Conservation (phyloP, 1,284 basidiomycete species). For the Omphalotus olearius region DNA sequence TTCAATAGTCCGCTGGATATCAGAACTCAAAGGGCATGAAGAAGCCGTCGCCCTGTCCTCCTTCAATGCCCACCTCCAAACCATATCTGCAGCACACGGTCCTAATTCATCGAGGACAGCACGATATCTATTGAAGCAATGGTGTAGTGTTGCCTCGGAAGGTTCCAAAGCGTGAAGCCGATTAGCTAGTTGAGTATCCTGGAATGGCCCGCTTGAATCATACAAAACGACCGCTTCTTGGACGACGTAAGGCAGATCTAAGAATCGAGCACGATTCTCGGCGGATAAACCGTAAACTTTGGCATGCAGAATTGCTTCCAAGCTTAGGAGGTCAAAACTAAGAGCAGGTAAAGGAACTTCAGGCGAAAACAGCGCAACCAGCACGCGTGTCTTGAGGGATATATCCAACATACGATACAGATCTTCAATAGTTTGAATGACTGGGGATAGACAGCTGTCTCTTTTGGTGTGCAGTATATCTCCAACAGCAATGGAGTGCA, state of each 20-base stretch:
- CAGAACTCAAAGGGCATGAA: conserved; percentile 21
- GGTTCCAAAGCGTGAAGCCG: conserved; percentile 34
- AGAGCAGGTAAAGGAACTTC: conserved; percentile 25
- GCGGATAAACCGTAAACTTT: conserved; percentile 30
- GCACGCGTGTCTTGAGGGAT: conserved; percentile 34
- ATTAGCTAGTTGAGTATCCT: conserved; percentile 29
- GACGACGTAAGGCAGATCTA: conserved; percentile 19
- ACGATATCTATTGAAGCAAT: conserved; percentile 35
- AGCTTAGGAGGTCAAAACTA: conserved; percentile 30
- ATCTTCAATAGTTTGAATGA: conserved; percentile 40
- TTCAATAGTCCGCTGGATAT: conserved; percentile 27
- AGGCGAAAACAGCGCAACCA: conserved; percentile 34
- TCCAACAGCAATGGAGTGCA: too few relatives aligned
- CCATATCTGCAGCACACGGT: conserved; percentile 56
- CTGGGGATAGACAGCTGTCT: conserved; percentile 20
- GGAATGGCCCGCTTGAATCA: conserved; percentile 21
- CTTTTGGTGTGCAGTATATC: too few relatives aligned
- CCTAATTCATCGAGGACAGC: conserved; percentile 50
- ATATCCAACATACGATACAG: conserved; percentile 36
- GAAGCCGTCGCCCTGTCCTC: conserved; percentile 29
- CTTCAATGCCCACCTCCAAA: conserved; percentile 53
- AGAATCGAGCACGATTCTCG: conserved; percentile 26
- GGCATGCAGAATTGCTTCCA: conserved; percentile 37
- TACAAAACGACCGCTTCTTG: conserved; percentile 45
- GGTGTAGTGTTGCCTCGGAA: conserved; percentile 31